Conservation (phyloP, 2,329 filamentous ascomycete genomes). For the Diaporthe batatas region DNA sequence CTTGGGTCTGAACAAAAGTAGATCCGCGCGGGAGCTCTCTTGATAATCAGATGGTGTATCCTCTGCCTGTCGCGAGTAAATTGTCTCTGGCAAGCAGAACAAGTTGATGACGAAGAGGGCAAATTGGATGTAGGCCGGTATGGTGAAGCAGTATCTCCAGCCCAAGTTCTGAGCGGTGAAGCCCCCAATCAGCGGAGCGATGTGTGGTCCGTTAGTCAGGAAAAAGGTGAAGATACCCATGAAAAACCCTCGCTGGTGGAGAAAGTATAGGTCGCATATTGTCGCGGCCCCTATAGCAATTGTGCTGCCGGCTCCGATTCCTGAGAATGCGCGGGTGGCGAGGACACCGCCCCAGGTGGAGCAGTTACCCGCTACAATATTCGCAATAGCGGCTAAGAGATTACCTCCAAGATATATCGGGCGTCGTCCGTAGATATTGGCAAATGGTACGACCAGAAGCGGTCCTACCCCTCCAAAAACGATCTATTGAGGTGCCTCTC, state of each 20-base stretch:
- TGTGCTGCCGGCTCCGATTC: conserved; percentile 42
- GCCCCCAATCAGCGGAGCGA: conserved; percentile 47
- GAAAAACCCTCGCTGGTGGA: conserved; percentile 46
- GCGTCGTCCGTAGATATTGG: conserved; percentile 52
- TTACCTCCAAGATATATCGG: conserved; percentile 50
- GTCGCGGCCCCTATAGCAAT: conserved; percentile 44
- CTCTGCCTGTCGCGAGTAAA: conserved; percentile 44
- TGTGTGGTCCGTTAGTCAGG: conserved; percentile 45
- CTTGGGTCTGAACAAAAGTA: conserved; percentile 33
- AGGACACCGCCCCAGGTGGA: conserved; percentile 44
- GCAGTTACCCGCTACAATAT: conserved; percentile 47
- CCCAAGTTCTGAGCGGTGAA: conserved; percentile 48
- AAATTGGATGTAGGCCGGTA: conserved; percentile 47
- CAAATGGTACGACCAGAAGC: conserved; percentile 47
- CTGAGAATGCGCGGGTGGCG: conserved; percentile 45
- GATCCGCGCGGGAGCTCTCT: conserved; percentile 32
- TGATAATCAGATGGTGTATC: conserved; percentile 1
- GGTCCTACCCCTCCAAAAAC: conserved; percentile 52
- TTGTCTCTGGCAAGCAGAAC: conserved; percentile 48
- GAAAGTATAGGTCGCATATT: conserved; percentile 45
- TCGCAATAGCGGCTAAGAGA: conserved; percentile 49
- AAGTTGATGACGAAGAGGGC: conserved; percentile 45
- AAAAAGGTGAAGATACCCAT: conserved; percentile 46
- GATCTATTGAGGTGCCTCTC: conserved; percentile 44
- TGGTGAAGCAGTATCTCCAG: conserved; percentile 47